Percentiles rank a stretch among this genome's conserved stretches.
Evolutionary conservation across 1,284 basidiomycete species (phyloP).

Genomic region (Malassezia dermatis): DNA sequence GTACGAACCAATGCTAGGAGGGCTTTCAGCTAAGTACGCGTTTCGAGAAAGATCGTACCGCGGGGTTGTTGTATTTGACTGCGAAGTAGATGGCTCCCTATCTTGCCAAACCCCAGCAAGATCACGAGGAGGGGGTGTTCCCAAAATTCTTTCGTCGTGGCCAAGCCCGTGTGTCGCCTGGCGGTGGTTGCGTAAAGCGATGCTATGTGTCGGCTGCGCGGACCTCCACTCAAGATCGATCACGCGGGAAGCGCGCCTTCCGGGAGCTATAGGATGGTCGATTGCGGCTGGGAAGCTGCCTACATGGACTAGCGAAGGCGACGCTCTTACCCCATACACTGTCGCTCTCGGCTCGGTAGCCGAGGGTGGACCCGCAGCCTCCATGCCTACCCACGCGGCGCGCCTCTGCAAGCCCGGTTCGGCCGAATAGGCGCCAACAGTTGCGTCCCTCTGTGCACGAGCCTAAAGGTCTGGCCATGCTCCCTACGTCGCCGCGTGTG

Average conservation of each 20-base stretch:
- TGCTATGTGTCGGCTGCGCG: not conserved
- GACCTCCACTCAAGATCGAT: not conserved
- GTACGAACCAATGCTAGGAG: constrained; percentile 3
- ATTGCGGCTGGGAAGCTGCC: not conserved
- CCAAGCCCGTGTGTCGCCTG: constrained; percentile 1
- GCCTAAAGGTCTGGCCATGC: constrained; percentile 1
- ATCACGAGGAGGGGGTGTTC: constrained; percentile 1
- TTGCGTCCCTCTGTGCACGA: not conserved
- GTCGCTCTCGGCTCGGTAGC: too few relatives aligned
- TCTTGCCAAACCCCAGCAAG: constrained; percentile 1
- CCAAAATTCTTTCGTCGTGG: constrained; percentile 1
- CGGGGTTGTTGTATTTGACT: not conserved
- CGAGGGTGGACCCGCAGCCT: too few relatives aligned
- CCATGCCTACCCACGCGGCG: not conserved
- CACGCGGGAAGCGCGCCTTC: not conserved
- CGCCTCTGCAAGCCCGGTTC: not conserved
- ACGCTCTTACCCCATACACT: too few relatives aligned
- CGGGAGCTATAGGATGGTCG: not conserved
- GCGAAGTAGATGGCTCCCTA: not conserved
- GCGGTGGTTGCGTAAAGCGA: not conserved
- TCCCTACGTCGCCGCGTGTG: constrained; percentile 1
- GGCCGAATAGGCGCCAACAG: not conserved
- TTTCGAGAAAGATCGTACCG: not conserved
- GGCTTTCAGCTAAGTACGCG: not conserved
- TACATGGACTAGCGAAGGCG: not conserved